Evolutionary conservation across 371 early-diverging fungal genomes (phyloP).

Genomic region (Conidiobolus incongruus): DNA sequence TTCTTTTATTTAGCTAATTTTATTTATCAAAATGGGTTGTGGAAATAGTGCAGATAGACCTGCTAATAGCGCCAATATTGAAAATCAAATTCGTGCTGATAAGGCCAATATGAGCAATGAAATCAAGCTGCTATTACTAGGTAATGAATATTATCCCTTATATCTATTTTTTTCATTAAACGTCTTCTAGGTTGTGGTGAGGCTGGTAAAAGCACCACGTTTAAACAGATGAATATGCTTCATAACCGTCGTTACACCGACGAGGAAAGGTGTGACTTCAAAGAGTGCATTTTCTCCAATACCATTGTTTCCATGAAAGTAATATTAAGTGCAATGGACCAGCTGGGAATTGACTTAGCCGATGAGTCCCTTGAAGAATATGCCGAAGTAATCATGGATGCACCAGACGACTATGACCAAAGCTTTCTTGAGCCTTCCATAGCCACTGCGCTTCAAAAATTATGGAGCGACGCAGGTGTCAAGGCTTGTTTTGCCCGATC

Average conservation of each 20-base stretch:
- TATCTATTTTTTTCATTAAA: too few relatives aligned
- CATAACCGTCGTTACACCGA: slow-evolving; percentile 76
- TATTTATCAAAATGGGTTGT: slow-evolving; percentile 89
- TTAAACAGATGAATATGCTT: slow-evolving; percentile 93
- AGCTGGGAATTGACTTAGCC: slow-evolving; percentile 39
- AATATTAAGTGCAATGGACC: slow-evolving; percentile 79
- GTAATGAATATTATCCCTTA: too few relatives aligned
- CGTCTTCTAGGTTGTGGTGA: slow-evolving; percentile 96
- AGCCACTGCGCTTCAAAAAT: slow-evolving; percentile 40
- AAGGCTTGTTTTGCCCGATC: slow-evolving; percentile 53
- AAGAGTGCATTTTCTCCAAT: slow-evolving; percentile 84
- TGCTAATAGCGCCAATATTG: too few relatives aligned
- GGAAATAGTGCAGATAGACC: slow-evolving; percentile 52
- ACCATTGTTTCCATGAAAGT: slow-evolving; percentile 85
- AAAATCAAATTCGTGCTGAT: slow-evolving; percentile 63
- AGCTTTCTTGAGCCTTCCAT: slow-evolving; percentile 54
- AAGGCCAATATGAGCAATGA: slow-evolving; percentile 55
- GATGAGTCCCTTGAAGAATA: slow-evolving; percentile 33
- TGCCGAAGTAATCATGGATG: slow-evolving; percentile 41
- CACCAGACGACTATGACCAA: slow-evolving; percentile 63
- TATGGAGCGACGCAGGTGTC: slow-evolving; percentile 77
- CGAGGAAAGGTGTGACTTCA: slow-evolving; percentile 72
- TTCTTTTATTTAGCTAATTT: too few relatives aligned
- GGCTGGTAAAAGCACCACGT: slow-evolving; percentile 88
- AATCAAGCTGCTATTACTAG: slow-evolving; percentile 87